These are phyloP conservation scores for Oenanthe javanica DNA, from an alignment of 140 eudicot species.

Conservation along the genomic window DNA sequence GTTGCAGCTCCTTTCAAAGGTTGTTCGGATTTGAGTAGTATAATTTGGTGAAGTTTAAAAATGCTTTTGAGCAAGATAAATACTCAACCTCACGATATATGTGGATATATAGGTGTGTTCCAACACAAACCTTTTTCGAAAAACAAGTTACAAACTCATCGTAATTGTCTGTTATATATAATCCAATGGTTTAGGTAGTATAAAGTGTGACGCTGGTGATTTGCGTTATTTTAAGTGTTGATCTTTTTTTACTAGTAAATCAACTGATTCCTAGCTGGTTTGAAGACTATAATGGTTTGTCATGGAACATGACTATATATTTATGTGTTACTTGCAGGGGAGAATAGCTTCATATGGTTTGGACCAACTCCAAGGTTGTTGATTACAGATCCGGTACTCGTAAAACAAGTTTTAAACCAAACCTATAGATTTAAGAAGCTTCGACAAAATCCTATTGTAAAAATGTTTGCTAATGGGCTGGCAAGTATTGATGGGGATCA, in stretches of 20 bases:
- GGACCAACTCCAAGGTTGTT: slow-evolving; percentile 10
- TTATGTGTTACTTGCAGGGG: background rate
- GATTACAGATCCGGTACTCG: slow-evolving; percentile 3
- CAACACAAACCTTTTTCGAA: background rate
- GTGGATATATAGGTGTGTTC: background rate
- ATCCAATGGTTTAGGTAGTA: background rate
- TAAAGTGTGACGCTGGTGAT: background rate
- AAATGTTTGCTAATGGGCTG: slow-evolving; percentile 6
- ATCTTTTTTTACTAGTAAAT: background rate
- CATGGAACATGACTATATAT: background rate
- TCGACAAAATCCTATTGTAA: background rate
- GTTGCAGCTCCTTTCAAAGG: background rate
- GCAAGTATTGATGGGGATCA: slow-evolving; percentile 4
- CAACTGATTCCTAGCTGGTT: background rate
- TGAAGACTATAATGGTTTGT: background rate
- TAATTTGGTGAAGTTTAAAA: too few relatives aligned
- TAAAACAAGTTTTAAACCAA: background rate
- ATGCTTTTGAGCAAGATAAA: background rate
- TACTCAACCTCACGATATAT: too few relatives aligned
- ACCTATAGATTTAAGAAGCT: background rate
- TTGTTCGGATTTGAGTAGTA: background rate
- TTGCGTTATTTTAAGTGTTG: background rate
- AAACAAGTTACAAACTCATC: background rate
- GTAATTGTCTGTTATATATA: too few relatives aligned
- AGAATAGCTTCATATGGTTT: slow-evolving; percentile 5